Evolutionary conservation across 202 grass and related monocot species (phyloP), one percentile per base, ranked within the genome.

Genomic region (Eragrostis tef): DNA sequence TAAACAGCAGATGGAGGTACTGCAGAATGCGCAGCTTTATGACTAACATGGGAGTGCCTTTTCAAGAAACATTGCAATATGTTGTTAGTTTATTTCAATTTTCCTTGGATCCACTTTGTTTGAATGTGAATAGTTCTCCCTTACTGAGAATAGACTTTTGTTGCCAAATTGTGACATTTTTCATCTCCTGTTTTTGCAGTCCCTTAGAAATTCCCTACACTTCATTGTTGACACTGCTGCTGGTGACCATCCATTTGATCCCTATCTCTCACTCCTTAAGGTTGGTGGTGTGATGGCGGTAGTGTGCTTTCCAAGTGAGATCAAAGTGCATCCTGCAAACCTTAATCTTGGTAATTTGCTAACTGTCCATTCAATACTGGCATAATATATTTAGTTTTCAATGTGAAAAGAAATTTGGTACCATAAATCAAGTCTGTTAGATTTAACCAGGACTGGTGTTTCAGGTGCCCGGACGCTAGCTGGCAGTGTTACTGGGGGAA

Each of bases 181-280:
- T 25, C 9, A 59, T 59, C 21, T 17, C 2, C 0, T 81, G 39
- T 20, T 41, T 81, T 44, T 57, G 58, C 78, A 86, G 83, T 78
- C 83, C 20, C 27, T 85, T 27, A 89, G 79, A 73, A 89, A 63
- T 8, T 94, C 88, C 12, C 53, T 97, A 65, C 46, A 97, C 78
- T 97, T 92, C 89, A 94, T 97, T 51, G 29, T 97, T 17, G 94
- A 94, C 69, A 86, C 90, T 52, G 90, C 92, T 6, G 83, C 92
- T 14, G 94, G 92, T 21, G 81, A 94, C 63, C 94, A 98, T 70
- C 89, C 88, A 21, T 93, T 98, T 9, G 94, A 98, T 71, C 92
- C 90, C 1, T 97, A 97, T 78, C 75, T 97, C 2, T 81, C 82
- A 15, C 84, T 92, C 12, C 88, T 97, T 24, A 94, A 93, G 75